Percentiles rank a stretch among this genome's conserved stretches.
Evolutionary conservation across 176 grass and related monocot genomes (phyloP).

Genomic region (Eragrostis curvula): DNA sequence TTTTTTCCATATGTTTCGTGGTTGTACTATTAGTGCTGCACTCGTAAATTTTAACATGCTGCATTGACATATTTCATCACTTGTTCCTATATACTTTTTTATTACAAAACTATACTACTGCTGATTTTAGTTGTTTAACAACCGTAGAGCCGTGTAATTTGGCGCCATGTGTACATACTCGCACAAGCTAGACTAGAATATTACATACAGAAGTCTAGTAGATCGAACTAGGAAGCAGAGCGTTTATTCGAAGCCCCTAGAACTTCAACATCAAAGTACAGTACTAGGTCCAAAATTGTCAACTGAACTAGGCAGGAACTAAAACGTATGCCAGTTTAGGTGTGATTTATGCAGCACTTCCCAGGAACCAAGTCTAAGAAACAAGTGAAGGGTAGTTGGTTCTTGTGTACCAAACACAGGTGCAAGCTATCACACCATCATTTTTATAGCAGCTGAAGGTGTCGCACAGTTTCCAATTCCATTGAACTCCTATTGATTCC

Average conservation of each 20-base stretch:
- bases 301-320: slow-evolving; percentile 44
- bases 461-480: slow-evolving; percentile 4
- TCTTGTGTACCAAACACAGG: slow-evolving; percentile 64
- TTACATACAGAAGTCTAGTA: not conserved
- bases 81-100: not conserved
- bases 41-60: not conserved
- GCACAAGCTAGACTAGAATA: not conserved
- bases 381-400: slow-evolving; percentile 80
- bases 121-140: slow-evolving; percentile 16
- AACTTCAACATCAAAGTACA: slow-evolving; percentile 29
- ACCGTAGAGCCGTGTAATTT: not conserved
- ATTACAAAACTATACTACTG: not conserved
- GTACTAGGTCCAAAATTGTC: slow-evolving; percentile 27
- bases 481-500: not conserved
- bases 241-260: slow-evolving; percentile 1
- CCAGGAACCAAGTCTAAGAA: slow-evolving; percentile 45
- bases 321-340: slow-evolving; percentile 56
- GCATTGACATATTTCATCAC: not conserved
- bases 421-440: slow-evolving; percentile 4
- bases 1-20: not conserved
- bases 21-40: not conserved
- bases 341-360: slow-evolving; percentile 56
- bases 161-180: not conserved
- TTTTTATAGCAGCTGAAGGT: slow-evolving; percentile 7
- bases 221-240: not conserved